A percentile compares a stretch with the other conserved stretches of the same genome.
Evolutionary conservation across 495 filamentous ascomycete species (phyloP).

Genomic region (Cenococcum geophilum): DNA sequence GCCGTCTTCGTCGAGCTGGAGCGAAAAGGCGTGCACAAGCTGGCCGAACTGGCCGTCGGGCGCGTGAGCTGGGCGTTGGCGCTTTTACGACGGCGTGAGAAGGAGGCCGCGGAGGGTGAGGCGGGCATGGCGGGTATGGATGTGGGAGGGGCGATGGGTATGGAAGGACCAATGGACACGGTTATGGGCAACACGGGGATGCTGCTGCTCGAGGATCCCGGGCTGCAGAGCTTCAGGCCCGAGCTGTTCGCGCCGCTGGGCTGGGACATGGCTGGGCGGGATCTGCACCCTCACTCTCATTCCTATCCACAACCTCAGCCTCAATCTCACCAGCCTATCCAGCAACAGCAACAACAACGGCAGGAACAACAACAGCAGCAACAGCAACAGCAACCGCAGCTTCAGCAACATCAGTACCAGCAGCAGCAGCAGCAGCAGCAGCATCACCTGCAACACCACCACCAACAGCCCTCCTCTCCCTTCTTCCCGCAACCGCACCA

Average conservation of each 20-base stretch:
- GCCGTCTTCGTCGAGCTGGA: constrained; percentile 42
- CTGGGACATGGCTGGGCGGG: constrained; percentile 37
- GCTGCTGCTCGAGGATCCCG: constrained; percentile 44
- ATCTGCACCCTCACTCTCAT: neutral
- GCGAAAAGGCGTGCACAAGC: constrained; percentile 40
- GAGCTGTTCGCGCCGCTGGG: constrained; percentile 38
- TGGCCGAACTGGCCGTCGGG: constrained; percentile 41
- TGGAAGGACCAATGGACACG: constrained; percentile 30
- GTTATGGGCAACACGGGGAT: constrained; percentile 48
- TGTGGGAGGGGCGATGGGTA: constrained; percentile 27
- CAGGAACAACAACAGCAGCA: neutral
- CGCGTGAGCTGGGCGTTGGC: constrained; percentile 33
- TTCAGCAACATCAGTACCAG: neutral
- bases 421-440: neutral
- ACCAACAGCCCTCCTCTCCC: neutral
- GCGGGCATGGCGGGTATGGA: neutral
- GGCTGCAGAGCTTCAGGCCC: constrained; percentile 37
- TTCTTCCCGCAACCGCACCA: neutral
- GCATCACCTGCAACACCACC: neutral
- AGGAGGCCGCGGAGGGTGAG: neutral
- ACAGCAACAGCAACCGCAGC: neutral
- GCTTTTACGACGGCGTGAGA: constrained; percentile 13
- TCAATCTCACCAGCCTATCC: neutral
- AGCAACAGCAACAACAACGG: neutral
- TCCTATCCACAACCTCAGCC: no score